Conservation (phyloP, 257 asterid species). For the Misopates orontium region DNA sequence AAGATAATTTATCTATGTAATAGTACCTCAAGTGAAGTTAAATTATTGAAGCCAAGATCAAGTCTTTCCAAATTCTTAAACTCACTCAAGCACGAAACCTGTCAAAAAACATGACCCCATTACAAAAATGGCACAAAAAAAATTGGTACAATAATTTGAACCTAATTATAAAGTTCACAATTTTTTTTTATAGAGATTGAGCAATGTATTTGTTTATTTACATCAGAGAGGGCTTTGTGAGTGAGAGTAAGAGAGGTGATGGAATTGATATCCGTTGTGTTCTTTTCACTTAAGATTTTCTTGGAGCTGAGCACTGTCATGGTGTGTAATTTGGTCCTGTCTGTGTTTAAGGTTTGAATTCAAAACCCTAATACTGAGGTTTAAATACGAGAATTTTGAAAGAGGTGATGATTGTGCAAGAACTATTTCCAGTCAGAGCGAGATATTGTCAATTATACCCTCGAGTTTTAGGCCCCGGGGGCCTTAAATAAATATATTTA, state of each 20-base stretch:
- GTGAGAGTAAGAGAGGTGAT: slow-evolving; percentile 66
- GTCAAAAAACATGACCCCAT: slow-evolving; percentile 1
- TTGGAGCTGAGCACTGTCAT: slow-evolving; percentile 69
- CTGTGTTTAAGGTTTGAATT: not conserved
- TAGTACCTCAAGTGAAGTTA: slow-evolving; percentile 79
- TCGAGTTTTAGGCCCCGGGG: too few species aligned
- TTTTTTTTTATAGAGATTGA: not conserved
- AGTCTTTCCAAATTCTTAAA: slow-evolving; percentile 81
- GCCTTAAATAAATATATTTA: too few species aligned
- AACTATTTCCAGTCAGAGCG: too few species aligned
- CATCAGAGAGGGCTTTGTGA: slow-evolving; percentile 87
- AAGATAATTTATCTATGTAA: not conserved
- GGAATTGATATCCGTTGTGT: slow-evolving; percentile 54
- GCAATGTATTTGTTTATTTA: slow-evolving; percentile 25
- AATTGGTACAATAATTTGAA: not conserved
- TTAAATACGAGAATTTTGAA: too few species aligned
- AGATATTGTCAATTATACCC: too few species aligned
- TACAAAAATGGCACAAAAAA: not conserved
- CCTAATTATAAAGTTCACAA: not conserved
- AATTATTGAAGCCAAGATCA: slow-evolving; percentile 72
- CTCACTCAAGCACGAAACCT: slow-evolving; percentile 88
- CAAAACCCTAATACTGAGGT: too few species aligned
- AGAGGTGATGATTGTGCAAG: too few species aligned
- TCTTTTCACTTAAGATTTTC: slow-evolving; percentile 64
- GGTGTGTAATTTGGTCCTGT: not conserved